Conservation (phyloP, 2,329 filamentous ascomycete genomes). For the Pezicula carpinea region DNA sequence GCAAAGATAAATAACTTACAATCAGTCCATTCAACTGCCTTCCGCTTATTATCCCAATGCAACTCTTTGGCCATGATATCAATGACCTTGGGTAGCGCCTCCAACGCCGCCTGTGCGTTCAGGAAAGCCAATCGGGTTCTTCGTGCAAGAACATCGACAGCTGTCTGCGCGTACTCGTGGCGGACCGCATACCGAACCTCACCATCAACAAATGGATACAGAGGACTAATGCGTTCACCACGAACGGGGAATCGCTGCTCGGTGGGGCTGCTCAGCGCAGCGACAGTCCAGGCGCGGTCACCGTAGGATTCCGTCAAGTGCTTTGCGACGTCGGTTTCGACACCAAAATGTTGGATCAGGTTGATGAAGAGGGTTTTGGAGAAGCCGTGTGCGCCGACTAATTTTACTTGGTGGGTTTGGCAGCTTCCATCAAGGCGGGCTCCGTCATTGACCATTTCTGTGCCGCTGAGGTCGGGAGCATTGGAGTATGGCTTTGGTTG, state of each 20-base stretch:
- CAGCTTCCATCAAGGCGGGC: conserved; percentile 68
- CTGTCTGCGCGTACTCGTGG: conserved; percentile 89
- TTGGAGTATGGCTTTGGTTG: conserved; percentile 50
- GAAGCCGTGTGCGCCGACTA: conserved; percentile 82
- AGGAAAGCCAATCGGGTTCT: conserved; percentile 83
- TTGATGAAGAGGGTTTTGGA: conserved; percentile 93
- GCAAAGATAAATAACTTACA: conserved; percentile 38
- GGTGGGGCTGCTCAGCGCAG: conserved; percentile 72
- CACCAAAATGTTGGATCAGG: conserved; percentile 85
- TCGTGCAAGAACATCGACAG: conserved; percentile 81
- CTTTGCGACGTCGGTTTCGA: conserved; percentile 89
- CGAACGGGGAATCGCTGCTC: conserved; percentile 76
- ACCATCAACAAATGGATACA: conserved; percentile 90
- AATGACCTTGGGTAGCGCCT: conserved; percentile 79
- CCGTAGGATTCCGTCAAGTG: conserved; percentile 86
- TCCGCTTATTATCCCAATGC: conserved; percentile 67
- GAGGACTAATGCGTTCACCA: conserved; percentile 70
- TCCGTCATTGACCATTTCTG: conserved; percentile 65
- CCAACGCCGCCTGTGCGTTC: conserved; percentile 85
- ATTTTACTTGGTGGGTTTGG: conserved; percentile 76
- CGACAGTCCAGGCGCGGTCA: conserved; percentile 88
- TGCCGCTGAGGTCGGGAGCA: conserved; percentile 64
- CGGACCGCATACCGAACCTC: conserved; percentile 84
- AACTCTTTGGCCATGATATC: conserved; percentile 86
- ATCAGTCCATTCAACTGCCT: conserved; percentile 78